phyloP scores from a whole-genome alignment of 192 early-diverging fungal genomes.

The Coemansia sp. region DNA sequence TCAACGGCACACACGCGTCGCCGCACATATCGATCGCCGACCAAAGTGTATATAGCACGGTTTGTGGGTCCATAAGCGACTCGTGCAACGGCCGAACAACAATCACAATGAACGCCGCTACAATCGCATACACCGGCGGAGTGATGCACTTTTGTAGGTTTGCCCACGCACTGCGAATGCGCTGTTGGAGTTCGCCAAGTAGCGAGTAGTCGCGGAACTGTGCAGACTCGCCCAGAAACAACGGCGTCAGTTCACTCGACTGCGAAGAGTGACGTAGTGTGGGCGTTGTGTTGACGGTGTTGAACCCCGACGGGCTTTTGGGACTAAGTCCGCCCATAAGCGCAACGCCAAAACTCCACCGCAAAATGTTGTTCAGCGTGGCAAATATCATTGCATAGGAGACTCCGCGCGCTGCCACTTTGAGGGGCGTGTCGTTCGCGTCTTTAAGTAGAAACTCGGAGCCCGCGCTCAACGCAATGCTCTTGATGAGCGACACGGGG shows the following conservation, averaged over 20 bases:
- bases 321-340: conserved; percentile 55
- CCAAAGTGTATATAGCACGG: conserved; percentile 60
- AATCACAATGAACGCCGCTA: conserved; percentile 65
- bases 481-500: conserved; percentile 69
- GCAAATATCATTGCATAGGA: conserved; percentile 80
- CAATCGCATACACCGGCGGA: conserved; percentile 71
- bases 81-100: conserved; percentile 63
- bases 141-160: conserved; percentile 55
- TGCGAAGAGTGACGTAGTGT: not conserved
- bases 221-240: conserved; percentile 34
- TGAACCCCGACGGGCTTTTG: conserved; percentile 27
- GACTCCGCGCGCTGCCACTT: conserved; percentile 61
- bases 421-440: conserved; percentile 43
- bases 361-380: conserved; percentile 73
- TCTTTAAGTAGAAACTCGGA: conserved; percentile 50
- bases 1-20: conserved; percentile 73
- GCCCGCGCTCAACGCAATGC: conserved; percentile 55
- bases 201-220: not conserved
- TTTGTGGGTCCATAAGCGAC: conserved; percentile 59
- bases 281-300: conserved; percentile 37
- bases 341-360: conserved; percentile 75
- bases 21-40: conserved; percentile 73
- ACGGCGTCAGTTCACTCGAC: conserved; percentile 28
- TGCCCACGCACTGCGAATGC: not conserved
- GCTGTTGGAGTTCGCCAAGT: not conserved